Base-by-base conservation (phyloP, 2,329 filamentous ascomycete species). In the Fusarium sp. region DNA sequence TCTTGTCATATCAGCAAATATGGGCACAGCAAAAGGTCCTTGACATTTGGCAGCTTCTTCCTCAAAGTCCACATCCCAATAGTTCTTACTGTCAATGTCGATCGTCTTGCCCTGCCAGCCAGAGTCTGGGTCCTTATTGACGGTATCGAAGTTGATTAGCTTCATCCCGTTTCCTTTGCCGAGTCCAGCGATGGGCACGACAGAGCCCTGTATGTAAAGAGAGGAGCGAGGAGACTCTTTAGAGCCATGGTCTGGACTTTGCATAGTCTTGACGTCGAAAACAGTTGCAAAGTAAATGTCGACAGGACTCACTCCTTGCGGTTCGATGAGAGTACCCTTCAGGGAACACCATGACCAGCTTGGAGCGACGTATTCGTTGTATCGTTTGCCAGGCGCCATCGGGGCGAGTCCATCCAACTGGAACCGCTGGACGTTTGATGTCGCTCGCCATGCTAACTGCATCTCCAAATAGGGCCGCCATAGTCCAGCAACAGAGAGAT, bases 331-430 rank as follows among this genome's bases (percentile, higher is more conserved):
- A 2, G 37, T n/a, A 20, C 66, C 37, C n/a, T 62, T 62, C 11
- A 70, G 6, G 6, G 67, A 70, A 32, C 46, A 70, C 67, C 65
- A 69, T 1, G 61, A 69, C 65, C 65, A 66, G 1, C 49, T 56
- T 2, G 67, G 67, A 7, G 57, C 53, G 9, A 66, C 3, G 10
- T 66, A 60, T 9, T 55, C 4, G 2, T 45, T 6, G 1, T 57
- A 46, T 4, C 61, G 46, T 20, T 46, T 45, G 2, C 65, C 57
- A 18, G 54, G 45, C 11, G 37, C 47, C 9, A 49, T 25, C 22
- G 56, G 25, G 3, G 56, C 16, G 11, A 32, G 67, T 6, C 57
- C 46, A 27, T 37, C 37, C 1, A 62, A 13, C 20, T 44, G 37
- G 5, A 48, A 41, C 22, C 12, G 25, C 11, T 69, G 37, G 7